Conservation (phyloP, 441 rosid species). For the Gossypium trilobum region DNA sequence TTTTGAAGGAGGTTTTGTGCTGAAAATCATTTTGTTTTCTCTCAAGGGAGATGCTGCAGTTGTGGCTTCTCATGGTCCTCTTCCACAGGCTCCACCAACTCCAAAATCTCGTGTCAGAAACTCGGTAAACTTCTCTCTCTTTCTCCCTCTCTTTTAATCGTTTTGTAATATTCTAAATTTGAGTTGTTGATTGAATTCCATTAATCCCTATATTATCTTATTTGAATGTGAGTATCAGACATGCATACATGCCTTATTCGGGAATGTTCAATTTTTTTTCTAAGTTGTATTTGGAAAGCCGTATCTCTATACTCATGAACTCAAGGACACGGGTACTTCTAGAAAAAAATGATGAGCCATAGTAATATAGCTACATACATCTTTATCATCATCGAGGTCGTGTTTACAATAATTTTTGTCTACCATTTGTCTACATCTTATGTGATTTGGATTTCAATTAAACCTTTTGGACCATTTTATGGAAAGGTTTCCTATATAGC, state of each 20-base stretch:
- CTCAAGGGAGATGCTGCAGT: conserved; percentile 27
- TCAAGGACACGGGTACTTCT: background rate
- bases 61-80: conserved; percentile 17
- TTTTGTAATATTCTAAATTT: background rate
- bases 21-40: background rate
- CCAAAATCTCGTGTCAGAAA: conserved; percentile 31
- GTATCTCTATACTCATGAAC: background rate
- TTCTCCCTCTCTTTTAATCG: background rate
- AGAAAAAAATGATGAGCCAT: background rate
- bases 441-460: background rate
- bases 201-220: background rate
- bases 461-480: background rate
- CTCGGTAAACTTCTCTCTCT: conserved; percentile 24
- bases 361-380: background rate
- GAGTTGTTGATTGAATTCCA: background rate
- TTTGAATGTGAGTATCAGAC: background rate
- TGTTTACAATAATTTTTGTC: background rate
- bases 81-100: conserved; percentile 14
- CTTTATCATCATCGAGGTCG: background rate
- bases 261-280: background rate
- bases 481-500: background rate
- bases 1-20: conserved; percentile 1
- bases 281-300: background rate
- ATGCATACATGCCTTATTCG: background rate
- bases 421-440: conserved; percentile 1